Evolutionary conservation across 169 alveolate species (phyloP), one percentile per base, ranked within the genome.

Genomic region (Plasmodium sp.): DNA sequence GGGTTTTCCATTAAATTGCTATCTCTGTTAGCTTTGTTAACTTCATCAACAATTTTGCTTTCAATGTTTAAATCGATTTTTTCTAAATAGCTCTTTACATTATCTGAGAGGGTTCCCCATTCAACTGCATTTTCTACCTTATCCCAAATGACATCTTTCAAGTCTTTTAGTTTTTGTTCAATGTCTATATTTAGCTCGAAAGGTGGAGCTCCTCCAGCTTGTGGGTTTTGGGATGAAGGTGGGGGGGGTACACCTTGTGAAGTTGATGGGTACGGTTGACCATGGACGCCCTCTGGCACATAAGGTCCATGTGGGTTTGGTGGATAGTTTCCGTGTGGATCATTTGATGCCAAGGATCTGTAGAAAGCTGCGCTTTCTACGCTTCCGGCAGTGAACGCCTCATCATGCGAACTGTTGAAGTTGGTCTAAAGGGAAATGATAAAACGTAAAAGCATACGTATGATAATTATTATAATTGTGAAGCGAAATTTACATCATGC

Each of bases 71-170:
- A 14, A 58, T 83, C 91, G 18, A 83, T 27, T 62, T 83, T 34
- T 39, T 12, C 74, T n/a, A 83, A 34, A 58, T 83, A 83, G 12
- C 41, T 6, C 14, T 83, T 83, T 33, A 83, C 91, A 43, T 43
- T 83, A 14, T 54, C 81, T 56, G 91, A 12, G 22, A 83, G 27
- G 27, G 51, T 48, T 33, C 72, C 74, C 91, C 79, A 83, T 10
- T 83, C 80, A 45, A 83, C 91, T 31, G 81, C 91, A 58, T 58
- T 83, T 9, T 58, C 91, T 5, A 83, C 80, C n/a, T 58, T 83
- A 4, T 83, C 91, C 58, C 43, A 33, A 56, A 83, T 18, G 73
- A 34, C 45, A 83, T 83, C 80, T 33, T 83, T 83, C 39, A 83
- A 83, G 22, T 83, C 91, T 5, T 83, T 83, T 22, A 83, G 56